Conservation (phyloP, 495 filamentous ascomycete species). For the Lepraria neglecta region DNA sequence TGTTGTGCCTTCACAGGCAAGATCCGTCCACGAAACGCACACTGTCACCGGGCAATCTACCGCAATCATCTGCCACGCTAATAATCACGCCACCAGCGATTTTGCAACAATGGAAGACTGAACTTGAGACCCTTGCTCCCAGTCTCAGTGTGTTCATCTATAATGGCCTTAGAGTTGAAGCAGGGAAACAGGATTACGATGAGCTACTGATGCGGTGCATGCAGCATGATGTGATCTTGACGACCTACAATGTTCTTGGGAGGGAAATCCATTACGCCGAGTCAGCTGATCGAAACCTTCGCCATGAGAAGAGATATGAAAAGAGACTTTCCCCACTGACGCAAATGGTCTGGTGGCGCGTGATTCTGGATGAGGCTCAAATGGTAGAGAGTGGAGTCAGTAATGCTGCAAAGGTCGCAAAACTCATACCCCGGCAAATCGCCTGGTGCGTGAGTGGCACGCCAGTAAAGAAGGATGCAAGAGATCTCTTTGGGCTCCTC, state of each 20-base stretch:
- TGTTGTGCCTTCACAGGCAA: constrained; percentile 60
- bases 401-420: constrained; percentile 73
- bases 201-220: constrained; percentile 46
- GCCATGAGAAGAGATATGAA: constrained; percentile 60
- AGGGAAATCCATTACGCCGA: constrained; percentile 70
- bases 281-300: constrained; percentile 58
- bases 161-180: constrained; percentile 42
- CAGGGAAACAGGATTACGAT: constrained; percentile 35
- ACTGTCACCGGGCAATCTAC: constrained; percentile 34
- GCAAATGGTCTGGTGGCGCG: constrained; percentile 80
- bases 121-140: constrained; percentile 65
- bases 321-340: constrained; percentile 67
- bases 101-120: constrained; percentile 78
- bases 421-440: constrained; percentile 72
- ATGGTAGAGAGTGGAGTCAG: constrained; percentile 87
- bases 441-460: constrained; percentile 94
- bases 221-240: constrained; percentile 70
- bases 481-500: constrained; percentile 62
- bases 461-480: constrained; percentile 71
- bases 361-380: constrained; percentile 91
- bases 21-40: constrained; percentile 22
- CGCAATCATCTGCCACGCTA: constrained; percentile 58
- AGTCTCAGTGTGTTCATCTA: constrained; percentile 49
- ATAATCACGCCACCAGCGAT: constrained; percentile 83
- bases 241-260: constrained; percentile 74